A percentile compares a stretch with the other conserved stretches of the same genome.
Evolutionary conservation across 2,329 filamentous ascomycete species (phyloP).

Genomic region (Arachnomyces sp.): DNA sequence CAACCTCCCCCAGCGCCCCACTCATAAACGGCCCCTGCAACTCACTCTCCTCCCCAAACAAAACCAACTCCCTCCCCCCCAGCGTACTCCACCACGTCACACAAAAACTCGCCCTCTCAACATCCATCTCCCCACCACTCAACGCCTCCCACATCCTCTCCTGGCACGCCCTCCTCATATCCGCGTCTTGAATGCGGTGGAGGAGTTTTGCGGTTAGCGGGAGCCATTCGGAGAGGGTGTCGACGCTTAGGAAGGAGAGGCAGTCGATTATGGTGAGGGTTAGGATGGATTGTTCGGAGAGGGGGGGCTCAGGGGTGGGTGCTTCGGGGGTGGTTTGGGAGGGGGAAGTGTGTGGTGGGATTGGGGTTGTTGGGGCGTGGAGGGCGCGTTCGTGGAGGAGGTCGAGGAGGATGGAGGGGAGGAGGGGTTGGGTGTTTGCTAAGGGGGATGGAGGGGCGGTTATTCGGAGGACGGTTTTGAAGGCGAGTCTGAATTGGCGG

Average conservation of each 20-base stretch:
- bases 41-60: slow-evolving; percentile 35
- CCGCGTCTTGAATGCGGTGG: slow-evolving; percentile 52
- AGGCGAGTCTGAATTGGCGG: slow-evolving; percentile 80
- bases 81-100: slow-evolving; percentile 78
- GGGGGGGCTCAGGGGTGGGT: slow-evolving; percentile 20
- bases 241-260: slow-evolving; percentile 62
- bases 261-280: slow-evolving; percentile 71
- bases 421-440: slow-evolving; percentile 61
- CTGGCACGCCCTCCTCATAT: slow-evolving; percentile 57
- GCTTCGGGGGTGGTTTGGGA: slow-evolving; percentile 26
- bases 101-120: slow-evolving; percentile 68
- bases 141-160: slow-evolving; percentile 72
- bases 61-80: slow-evolving; percentile 49
- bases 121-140: slow-evolving; percentile 76
- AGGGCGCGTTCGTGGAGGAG: slow-evolving; percentile 61
- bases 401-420: slow-evolving; percentile 75
- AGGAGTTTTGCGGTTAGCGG: slow-evolving; percentile 61
- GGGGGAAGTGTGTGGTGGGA: slow-evolving; percentile 33
- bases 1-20: slow-evolving; percentile 39
- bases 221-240: slow-evolving; percentile 72
- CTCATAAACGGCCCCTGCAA: slow-evolving; percentile 44
- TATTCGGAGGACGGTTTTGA: slow-evolving; percentile 75
- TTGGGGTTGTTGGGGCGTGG: slow-evolving; percentile 45
- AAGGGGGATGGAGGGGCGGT: slow-evolving; percentile 71
- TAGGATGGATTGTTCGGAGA: slow-evolving; percentile 69